Evolutionary conservation across 805 yeast species (phyloP), one percentile per base, ranked within the genome.

Genomic region (Wickerhamiella brachini): DNA sequence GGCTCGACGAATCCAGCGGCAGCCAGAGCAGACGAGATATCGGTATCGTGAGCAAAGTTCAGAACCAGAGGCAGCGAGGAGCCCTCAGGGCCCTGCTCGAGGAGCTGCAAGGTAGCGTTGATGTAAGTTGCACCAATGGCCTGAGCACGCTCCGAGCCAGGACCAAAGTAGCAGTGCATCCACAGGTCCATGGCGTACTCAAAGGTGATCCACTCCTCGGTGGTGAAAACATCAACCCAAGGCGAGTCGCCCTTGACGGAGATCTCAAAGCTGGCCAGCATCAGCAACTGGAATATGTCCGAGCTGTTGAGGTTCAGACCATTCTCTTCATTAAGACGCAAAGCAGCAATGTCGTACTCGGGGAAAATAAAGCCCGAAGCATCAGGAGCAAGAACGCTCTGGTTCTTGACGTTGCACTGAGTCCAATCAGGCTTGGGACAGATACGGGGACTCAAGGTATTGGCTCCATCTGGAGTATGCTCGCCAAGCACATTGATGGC

Each of bases 1-100:
- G 38, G 41, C 12, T 8, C 9, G 13, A 18, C 31, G n/a, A 78
- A 51, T 1, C 80, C 81, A 26, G 77, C 62, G 2, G 77, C 72
- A 22, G 78, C 62, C 47, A 72, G 68, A 57, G 71, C 69, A 13
- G 71, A 66, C 52, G 73, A 73, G 44, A 77, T 64, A 58, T 78
- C 79, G 41, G 79, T 74, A 60, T 78, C 83, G 61, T 78, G 83
- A 20, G 74, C 65, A 60, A 78, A 77, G 20, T 71, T 68, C 45
- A 71, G 65, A 61, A 74, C 70, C 42, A 78, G 58, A 53, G 71
- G 58, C 44, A 47, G 51, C 18, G 56, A 54, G 7, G 41, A 37
- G 10, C 52, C 70, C 54, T 45, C 38, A 20, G 62, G 62, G 22
- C 66, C 69, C 38, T 71, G 66, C 56, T 70, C 65, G 55, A 77